Evolutionary conservation across 2,329 filamentous ascomycete genomes (phyloP), one percentile per base, ranked within the genome.

Genomic region (Penicillium verrucosum): DNA sequence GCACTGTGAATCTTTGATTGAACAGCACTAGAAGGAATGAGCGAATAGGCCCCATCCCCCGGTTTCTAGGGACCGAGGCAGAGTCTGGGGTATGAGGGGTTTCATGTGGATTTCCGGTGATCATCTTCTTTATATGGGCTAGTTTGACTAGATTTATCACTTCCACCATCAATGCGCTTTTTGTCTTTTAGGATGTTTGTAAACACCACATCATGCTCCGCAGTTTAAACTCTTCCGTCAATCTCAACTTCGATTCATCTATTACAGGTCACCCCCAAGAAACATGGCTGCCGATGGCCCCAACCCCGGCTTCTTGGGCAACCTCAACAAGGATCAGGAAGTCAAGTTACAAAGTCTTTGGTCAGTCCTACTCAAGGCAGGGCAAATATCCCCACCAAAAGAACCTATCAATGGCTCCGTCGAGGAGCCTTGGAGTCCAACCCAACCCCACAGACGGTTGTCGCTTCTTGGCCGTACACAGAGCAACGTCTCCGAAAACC

Each of bases 331-430:
- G 2, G 91, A 96, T 58, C 86, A 99, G 76, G 90, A 96, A 66
- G 84, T 85, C 60, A 96, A 94, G 77, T 78, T 99, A 57, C 89
- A 88, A 68, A 87, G 93, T 71, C 82, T 97, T 63, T 99, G 94
- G 94, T 77, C 81, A 18, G 80, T 86, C 51, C 81, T 91, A 30
- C 81, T 95, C 63, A 86, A 88, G 58, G 80, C 94, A 30, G 89
- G 88, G 69, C 88, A 87, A 25, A 80, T 89, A 18, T 53, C 72
- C 80, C 82, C 67, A 80, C 81, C 45, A 14, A 58, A 60, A 4
- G 58, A 52, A 14, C 16, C 16, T 7, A 40, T 54, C 29, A 54
- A 63, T 82, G 81, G 69, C 84, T 47, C 85, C 64, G 79, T 81
- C 43, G 81, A 64, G 48, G 51, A 72, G 54, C 65, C 67, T 48